phyloP scores from a whole-genome alignment of 2,329 filamentous ascomycete genomes.

The Trichophyton rubrum region DNA sequence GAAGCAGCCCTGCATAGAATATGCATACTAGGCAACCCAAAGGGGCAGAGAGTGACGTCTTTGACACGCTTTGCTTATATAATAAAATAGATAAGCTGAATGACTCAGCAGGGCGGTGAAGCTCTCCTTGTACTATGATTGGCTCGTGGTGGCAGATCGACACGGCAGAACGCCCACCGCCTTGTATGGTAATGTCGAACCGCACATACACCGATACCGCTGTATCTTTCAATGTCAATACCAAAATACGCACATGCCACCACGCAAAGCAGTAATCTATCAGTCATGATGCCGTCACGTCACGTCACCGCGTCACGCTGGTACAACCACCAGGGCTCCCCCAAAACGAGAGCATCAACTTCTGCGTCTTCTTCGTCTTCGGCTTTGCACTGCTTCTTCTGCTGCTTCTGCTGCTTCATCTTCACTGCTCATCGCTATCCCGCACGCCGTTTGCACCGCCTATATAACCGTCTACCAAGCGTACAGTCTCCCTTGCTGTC shows the following conservation, averaged over 20 bases:
- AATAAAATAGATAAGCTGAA: neutral
- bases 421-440: too few species aligned
- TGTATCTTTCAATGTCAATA: neutral
- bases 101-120: neutral
- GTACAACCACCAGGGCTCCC: neutral
- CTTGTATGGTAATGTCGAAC: neutral
- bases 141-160: neutral
- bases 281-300: neutral
- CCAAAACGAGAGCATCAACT: neutral
- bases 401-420: neutral
- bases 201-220: conserved; percentile 1
- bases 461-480: neutral
- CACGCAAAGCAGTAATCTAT: neutral
- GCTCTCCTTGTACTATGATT: neutral
- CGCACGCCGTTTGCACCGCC: too few species aligned
- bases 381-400: neutral
- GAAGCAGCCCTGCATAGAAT: too few species aligned
- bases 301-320: neutral
- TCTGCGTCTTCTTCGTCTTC: neutral
- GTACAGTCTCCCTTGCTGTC: neutral
- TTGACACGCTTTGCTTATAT: neutral
- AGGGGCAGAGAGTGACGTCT: too few species aligned
- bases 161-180: conserved; percentile 1
- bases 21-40: too few species aligned
- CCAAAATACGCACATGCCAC: neutral